Evolutionary conservation across 2,329 filamentous ascomycete genomes (phyloP).

Genomic region (Trichocomaceae sp.): DNA sequence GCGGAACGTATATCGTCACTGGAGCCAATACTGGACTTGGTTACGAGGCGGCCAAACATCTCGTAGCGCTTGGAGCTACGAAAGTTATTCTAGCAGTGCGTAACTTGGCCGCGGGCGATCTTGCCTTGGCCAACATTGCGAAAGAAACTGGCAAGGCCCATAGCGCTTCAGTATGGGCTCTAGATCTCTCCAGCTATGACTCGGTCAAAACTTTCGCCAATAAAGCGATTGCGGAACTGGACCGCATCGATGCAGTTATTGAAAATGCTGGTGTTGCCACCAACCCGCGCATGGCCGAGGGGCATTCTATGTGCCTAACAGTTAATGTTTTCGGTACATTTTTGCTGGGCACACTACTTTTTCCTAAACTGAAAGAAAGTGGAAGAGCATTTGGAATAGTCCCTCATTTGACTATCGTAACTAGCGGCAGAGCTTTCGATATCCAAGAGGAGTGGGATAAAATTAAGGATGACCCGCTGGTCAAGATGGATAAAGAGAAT

Average conservation of each 20-base stretch:
- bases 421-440: constrained; percentile 17
- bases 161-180: constrained; percentile 41
- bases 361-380: constrained; percentile 21
- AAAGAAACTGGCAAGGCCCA: constrained; percentile 26
- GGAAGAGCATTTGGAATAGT: constrained; percentile 16
- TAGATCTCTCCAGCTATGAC: constrained; percentile 38
- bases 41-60: constrained; percentile 38
- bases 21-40: constrained; percentile 48
- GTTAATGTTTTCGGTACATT: constrained; percentile 26
- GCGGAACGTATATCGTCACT: constrained; percentile 42
- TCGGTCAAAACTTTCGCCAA: constrained; percentile 14
- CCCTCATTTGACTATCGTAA: constrained; percentile 19
- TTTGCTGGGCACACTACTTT: constrained; percentile 19
- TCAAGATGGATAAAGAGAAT: constrained; percentile 14
- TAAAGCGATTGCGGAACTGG: constrained; percentile 13
- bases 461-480: constrained; percentile 20
- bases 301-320: constrained; percentile 16
- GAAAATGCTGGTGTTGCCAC: constrained; percentile 15
- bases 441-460: constrained; percentile 14
- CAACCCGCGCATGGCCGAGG: constrained; percentile 16
- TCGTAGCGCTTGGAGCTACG: constrained; percentile 36
- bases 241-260: constrained; percentile 15
- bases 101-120: constrained; percentile 37
- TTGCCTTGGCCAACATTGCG: constrained; percentile 21
- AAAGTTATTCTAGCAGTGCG: constrained; percentile 46